Conservation (phyloP, 225 moss, liverwort and hornwort species). For the Sphagnum contortum region DNA sequence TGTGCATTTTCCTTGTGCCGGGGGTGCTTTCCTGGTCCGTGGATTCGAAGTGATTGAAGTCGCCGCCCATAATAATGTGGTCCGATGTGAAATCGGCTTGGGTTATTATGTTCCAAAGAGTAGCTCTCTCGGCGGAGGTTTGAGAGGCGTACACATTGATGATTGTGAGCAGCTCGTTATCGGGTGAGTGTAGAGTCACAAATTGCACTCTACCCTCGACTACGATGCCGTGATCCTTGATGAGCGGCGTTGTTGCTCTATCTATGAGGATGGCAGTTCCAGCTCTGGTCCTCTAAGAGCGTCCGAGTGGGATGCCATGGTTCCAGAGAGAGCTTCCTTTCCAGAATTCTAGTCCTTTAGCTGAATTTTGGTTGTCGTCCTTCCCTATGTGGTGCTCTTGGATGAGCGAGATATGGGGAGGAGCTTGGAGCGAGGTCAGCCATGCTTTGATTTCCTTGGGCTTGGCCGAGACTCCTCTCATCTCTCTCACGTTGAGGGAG, state of each 20-base stretch:
- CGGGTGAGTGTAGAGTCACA: not conserved
- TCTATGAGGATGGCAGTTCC: not conserved
- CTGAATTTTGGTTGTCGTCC: not conserved
- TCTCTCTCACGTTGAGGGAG: too few species aligned
- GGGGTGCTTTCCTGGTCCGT: not conserved
- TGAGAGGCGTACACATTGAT: not conserved
- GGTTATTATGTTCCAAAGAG: not conserved
- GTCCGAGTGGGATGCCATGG: not conserved
- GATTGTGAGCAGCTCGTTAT: not conserved
- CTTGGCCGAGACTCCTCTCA: too few species aligned
- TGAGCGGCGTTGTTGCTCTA: not conserved
- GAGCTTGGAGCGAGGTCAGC: too few species aligned
- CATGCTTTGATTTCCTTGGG: too few species aligned
- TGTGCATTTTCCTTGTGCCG: not conserved
- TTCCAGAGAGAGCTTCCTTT: not conserved
- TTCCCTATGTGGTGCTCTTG: not conserved
- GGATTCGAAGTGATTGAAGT: not conserved
- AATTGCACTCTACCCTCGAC: not conserved
- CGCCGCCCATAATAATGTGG: not conserved
- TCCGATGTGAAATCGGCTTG: not conserved
- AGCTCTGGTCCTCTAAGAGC: not conserved
- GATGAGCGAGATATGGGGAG: not conserved
- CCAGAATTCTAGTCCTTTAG: not conserved
- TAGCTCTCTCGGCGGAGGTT: not conserved
- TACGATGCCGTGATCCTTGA: not conserved